Percentiles rank a stretch among this genome's conserved stretches.
Evolutionary conservation across 768 basidiomycete genomes (phyloP).

Genomic region (Mycena haematopus): DNA sequence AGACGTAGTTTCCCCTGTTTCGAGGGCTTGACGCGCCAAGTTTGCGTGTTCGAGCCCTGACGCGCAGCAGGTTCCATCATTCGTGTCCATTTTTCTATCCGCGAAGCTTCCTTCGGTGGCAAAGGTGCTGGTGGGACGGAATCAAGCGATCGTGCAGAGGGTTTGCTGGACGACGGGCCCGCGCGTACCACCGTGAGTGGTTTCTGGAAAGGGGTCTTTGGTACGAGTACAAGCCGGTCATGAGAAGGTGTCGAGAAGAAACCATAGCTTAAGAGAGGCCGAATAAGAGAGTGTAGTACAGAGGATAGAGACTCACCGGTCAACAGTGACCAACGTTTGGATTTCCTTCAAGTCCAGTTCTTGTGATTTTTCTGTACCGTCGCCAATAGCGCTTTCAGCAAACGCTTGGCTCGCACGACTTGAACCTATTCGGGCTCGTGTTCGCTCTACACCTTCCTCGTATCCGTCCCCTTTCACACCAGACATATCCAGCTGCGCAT

Average conservation of each 20-base stretch:
- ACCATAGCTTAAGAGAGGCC: slow-evolving; percentile 70
- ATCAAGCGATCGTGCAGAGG: slow-evolving; percentile 52
- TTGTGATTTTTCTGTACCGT: slow-evolving; percentile 65
- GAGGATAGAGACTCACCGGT: slow-evolving; percentile 67
- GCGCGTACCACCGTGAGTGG: slow-evolving; percentile 55
- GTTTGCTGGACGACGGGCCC: slow-evolving; percentile 52
- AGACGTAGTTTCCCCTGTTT: slow-evolving; percentile 75
- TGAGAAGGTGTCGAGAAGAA: slow-evolving; percentile 85
- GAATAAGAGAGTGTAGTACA: slow-evolving; percentile 3
- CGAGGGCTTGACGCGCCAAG: slow-evolving; percentile 70
- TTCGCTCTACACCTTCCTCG: slow-evolving; percentile 93
- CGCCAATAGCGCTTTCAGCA: slow-evolving; percentile 60
- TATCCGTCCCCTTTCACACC: slow-evolving; percentile 97
- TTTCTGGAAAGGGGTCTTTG: slow-evolving; percentile 65
- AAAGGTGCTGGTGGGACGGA: slow-evolving; percentile 55
- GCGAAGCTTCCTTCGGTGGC: slow-evolving; percentile 67
- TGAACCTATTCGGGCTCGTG: slow-evolving; percentile 70
- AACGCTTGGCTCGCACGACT: slow-evolving; percentile 65
- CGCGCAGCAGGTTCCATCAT: slow-evolving; percentile 79
- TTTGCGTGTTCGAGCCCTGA: slow-evolving; percentile 74
- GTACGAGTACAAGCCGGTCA: slow-evolving; percentile 81
- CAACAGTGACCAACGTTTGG: slow-evolving; percentile 75
- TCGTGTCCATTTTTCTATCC: slow-evolving; percentile 93
- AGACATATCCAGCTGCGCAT: slow-evolving; percentile 85
- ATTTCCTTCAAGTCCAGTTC: slow-evolving; percentile 79